These are phyloP conservation scores for Suhomyces maxii DNA, from an alignment of 1,139 yeast species.

Conservation along the genomic window DNA sequence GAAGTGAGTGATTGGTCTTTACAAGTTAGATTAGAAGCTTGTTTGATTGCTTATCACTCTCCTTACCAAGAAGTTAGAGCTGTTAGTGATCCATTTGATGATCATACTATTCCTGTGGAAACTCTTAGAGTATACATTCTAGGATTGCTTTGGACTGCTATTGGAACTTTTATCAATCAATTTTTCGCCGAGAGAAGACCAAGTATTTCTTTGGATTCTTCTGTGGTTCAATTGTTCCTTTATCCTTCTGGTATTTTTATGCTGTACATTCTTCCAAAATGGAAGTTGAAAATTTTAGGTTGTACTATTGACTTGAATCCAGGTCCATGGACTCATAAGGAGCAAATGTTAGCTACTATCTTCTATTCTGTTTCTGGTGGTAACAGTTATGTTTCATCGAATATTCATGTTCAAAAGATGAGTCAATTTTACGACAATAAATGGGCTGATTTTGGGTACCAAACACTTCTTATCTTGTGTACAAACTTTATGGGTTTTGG, in stretches of 20 bases:
- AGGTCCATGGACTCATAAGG: slow-evolving; percentile 25
- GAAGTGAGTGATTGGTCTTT: slow-evolving; percentile 16
- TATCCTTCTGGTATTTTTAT: slow-evolving; percentile 53
- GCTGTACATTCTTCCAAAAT: slow-evolving; percentile 22
- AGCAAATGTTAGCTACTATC: slow-evolving; percentile 23
- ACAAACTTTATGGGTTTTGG: slow-evolving; percentile 25
- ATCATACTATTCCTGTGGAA: slow-evolving; percentile 49
- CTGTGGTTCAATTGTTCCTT: slow-evolving; percentile 59
- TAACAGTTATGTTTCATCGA: slow-evolving; percentile 14
- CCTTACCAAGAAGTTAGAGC: slow-evolving; percentile 68
- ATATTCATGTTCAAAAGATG: slow-evolving; percentile 20
- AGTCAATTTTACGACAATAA: slow-evolving; percentile 13
- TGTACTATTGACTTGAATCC: slow-evolving; percentile 22
- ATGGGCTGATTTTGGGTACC: slow-evolving; percentile 20
- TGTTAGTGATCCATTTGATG: slow-evolving; percentile 54
- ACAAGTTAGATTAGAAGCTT: slow-evolving; percentile 19
- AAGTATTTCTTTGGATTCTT: slow-evolving; percentile 40
- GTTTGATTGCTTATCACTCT: slow-evolving; percentile 49
- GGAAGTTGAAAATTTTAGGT: slow-evolving; percentile 18
- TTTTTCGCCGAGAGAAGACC: slow-evolving; percentile 61
- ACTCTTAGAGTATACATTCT: slow-evolving; percentile 57
- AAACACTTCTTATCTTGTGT: slow-evolving; percentile 14
- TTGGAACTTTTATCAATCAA: slow-evolving; percentile 58
- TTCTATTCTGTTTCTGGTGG: slow-evolving; percentile 20
- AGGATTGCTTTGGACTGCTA: slow-evolving; percentile 54